Evolutionary conservation across 2,329 filamentous ascomycete species (phyloP), one percentile per base, ranked within the genome.

Genomic region (Phyllosticta citriasiana): DNA sequence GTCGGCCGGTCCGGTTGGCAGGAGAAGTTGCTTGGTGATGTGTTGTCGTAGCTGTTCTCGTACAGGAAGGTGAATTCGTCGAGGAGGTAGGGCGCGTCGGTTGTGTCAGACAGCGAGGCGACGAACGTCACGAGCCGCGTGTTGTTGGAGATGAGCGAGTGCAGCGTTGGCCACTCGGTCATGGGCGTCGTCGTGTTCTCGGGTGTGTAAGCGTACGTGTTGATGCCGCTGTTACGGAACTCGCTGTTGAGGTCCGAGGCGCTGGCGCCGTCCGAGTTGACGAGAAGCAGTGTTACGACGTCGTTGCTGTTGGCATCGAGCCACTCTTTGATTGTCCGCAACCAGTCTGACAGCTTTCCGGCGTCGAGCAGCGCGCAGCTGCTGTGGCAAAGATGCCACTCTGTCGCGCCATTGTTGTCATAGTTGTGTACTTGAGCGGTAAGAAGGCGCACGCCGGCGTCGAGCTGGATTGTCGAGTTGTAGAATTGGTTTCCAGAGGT

Each of bases 261-360:
- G 1, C 77, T 71, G 25, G 80, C 78, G 53, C 78, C 73, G 70
- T 86, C 84, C n/a, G 81, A 81, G 76, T 89, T 89, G 68, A 88
- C 86, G 50, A 88, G 77, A 52, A 90, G 71, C 14, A 90, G 71
- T 3, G 87, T 90, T 24, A 90, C 82, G 25, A 90, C 87, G n/a
- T 90, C 87, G 73, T 85, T 83, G 5, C 83, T 79, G 71, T 90
- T 83, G 16, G 69, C 68, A 67, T 84, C 80, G 74, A 90, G 78
- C 87, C 87, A 90, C 22, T 66, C 69, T 67, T 82, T 83, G 71
- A 90, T 81, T 24, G 77, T 73, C 7, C 69, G 67, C 50, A 90
- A 77, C 85, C 86, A 90, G 55, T 76, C 72, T 63, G 80, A 76
- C 54, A 90, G 74, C 9, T 79, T 73, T 0, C 88, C 88, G 2